Conservation (phyloP, 805 yeast species). For the Teunomyces cretensis region DNA sequence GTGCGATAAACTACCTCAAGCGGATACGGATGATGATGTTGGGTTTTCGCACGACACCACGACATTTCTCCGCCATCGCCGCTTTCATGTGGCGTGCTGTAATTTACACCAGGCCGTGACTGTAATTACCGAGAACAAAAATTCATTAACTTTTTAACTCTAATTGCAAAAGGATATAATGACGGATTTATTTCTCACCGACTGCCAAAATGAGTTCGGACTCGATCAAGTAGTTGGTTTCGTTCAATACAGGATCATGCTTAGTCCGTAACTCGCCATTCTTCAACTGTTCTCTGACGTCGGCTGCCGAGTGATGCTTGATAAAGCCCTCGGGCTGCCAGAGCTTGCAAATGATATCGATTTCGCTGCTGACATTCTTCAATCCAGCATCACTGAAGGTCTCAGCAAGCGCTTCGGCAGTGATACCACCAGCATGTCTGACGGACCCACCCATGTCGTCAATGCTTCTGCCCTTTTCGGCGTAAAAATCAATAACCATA, state of each 20-base stretch:
- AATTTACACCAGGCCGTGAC: neutral
- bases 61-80: neutral
- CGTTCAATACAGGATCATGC: constrained; percentile 15
- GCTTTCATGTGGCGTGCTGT: neutral
- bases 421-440: constrained; percentile 34
- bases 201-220: constrained; percentile 29
- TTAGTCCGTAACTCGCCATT: constrained; percentile 15
- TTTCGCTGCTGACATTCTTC: constrained; percentile 20
- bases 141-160: too few relatives aligned
- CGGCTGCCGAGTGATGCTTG: constrained; percentile 20
- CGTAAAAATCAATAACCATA: constrained; percentile 39
- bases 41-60: neutral
- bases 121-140: too few relatives aligned
- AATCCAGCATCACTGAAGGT: constrained; percentile 24
- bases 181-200: constrained; percentile 17
- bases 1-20: too few relatives aligned
- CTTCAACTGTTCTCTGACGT: constrained; percentile 11
- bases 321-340: constrained; percentile 30
- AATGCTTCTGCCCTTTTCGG: constrained; percentile 17
- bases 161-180: too few relatives aligned
- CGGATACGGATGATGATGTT: neutral
- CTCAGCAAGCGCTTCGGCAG: constrained; percentile 19
- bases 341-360: constrained; percentile 15
- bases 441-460: constrained; percentile 5
- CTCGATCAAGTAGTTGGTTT: constrained; percentile 22